These are phyloP conservation scores for Arthrobotrys sphaeroides DNA, from an alignment of 2,329 filamentous ascomycete genomes.

Conservation along the genomic window DNA sequence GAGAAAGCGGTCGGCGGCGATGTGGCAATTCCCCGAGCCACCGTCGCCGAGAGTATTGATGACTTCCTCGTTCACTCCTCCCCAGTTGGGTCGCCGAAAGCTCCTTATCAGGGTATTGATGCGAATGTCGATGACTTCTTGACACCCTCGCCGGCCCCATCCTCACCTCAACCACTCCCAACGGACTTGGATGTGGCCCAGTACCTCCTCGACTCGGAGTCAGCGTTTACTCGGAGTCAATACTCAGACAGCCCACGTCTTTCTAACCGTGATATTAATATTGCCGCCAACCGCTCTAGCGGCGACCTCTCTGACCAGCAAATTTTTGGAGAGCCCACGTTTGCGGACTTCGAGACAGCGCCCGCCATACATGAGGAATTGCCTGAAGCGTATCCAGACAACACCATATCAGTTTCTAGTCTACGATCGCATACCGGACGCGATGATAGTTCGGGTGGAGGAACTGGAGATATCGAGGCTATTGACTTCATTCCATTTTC, in stretches of 20 bases:
- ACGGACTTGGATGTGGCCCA: constrained; percentile 13
- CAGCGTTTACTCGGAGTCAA: not conserved
- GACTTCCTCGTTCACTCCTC: constrained; percentile 15
- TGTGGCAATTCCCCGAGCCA: too few relatives aligned
- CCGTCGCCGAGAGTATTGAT: not conserved
- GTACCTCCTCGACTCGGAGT: constrained; percentile 16
- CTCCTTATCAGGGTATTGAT: not conserved
- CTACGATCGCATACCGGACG: too few relatives aligned
- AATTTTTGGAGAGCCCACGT: too few relatives aligned
- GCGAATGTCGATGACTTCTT: constrained; percentile 20
- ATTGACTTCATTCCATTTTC: not conserved
- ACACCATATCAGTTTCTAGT: not conserved
- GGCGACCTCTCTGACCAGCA: too few relatives aligned
- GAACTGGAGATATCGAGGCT: not conserved
- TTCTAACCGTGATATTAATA: not conserved
- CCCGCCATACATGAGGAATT: too few relatives aligned
- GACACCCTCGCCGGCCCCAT: not conserved
- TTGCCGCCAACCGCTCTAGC: too few relatives aligned
- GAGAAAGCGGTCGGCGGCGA: not conserved
- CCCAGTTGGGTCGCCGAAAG: not conserved
- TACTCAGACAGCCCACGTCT: not conserved
- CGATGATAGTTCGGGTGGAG: not conserved
- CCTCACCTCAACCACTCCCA: not conserved
- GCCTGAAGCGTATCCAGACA: too few relatives aligned
- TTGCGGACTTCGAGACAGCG: too few relatives aligned